Percentiles rank a stretch among this genome's conserved stretches.
Conservation (phyloP, 805 yeast species). For the Pichia nakasei region DNA sequence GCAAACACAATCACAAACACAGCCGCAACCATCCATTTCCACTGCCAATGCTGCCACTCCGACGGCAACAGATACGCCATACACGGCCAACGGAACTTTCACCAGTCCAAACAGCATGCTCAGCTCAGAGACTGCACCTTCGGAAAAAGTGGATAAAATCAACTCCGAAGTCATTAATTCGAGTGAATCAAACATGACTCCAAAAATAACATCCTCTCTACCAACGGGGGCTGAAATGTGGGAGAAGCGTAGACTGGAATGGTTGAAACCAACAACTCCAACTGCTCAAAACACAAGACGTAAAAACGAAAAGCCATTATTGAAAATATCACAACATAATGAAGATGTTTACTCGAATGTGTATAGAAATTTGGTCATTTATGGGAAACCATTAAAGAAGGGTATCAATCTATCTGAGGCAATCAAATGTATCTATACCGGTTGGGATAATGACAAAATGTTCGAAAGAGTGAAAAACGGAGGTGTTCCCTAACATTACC, state of each 20-base stretch:
- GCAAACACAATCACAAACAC: too few species aligned
- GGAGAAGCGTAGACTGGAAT: slow-evolving; percentile 57
- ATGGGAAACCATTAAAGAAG: slow-evolving; percentile 54
- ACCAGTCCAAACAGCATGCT: not conserved
- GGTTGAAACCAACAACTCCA: slow-evolving; percentile 41
- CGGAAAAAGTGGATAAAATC: not conserved
- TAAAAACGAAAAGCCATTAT: slow-evolving; percentile 22
- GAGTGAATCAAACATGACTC: too few species aligned
- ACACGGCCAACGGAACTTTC: not conserved
- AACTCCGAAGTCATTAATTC: too few species aligned
- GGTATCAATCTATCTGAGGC: slow-evolving; percentile 72
- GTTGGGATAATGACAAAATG: slow-evolving; percentile 73
- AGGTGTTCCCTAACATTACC: slow-evolving; percentile 7
- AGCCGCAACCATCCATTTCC: too few species aligned
- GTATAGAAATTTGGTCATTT: slow-evolving; percentile 61
- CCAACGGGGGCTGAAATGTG: slow-evolving; percentile 43
- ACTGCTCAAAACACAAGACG: not conserved
- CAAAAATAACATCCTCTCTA: not conserved
- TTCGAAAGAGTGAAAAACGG: slow-evolving; percentile 33
- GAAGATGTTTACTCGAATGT: slow-evolving; percentile 44
- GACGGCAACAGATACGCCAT: not conserved
- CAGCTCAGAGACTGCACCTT: not conserved
- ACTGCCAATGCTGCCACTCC: not conserved
- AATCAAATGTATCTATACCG: slow-evolving; percentile 62
- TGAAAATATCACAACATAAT: slow-evolving; percentile 19